Evolutionary conservation across 2,329 filamentous ascomycete genomes (phyloP).

Genomic region (Xylaria sp.): DNA sequence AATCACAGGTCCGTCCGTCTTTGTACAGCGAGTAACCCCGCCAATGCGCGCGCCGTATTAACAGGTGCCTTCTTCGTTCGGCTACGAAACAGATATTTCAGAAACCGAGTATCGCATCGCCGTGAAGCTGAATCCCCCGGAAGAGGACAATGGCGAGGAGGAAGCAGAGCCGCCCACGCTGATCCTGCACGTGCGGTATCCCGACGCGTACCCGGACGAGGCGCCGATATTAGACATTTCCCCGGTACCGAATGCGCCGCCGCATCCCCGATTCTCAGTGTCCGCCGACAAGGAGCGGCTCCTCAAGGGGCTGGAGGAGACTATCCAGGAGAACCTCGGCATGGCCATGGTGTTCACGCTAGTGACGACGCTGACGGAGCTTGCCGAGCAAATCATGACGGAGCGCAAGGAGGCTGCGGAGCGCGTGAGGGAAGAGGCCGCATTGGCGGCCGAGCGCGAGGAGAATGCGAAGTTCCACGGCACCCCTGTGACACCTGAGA

Average conservation of each 20-base stretch:
- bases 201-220: slow-evolving; percentile 89
- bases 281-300: slow-evolving; percentile 81
- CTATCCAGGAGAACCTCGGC: slow-evolving; percentile 90
- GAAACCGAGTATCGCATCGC: slow-evolving; percentile 89
- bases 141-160: slow-evolving; percentile 70
- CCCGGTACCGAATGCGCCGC: slow-evolving; percentile 71
- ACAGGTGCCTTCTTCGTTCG: slow-evolving; percentile 4
- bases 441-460: slow-evolving; percentile 77
- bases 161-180: slow-evolving; percentile 75
- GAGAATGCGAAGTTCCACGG: slow-evolving; percentile 98
- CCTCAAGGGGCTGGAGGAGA: slow-evolving; percentile 75
- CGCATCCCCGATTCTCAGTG: slow-evolving; percentile 80
- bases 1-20: slow-evolving; percentile 81
- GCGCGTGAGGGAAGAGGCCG: slow-evolving; percentile 66
- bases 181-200: slow-evolving; percentile 86
- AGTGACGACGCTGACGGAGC: slow-evolving; percentile 86
- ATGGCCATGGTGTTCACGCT: slow-evolving; percentile 98
- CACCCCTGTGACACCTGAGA: slow-evolving; percentile 85
- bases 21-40: slow-evolving; percentile 23
- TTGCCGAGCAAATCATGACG: slow-evolving; percentile 84
- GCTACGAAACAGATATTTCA: slow-evolving; percentile 75
- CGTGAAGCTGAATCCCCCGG: slow-evolving; percentile 82
- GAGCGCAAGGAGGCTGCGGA: slow-evolving; percentile 75
- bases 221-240: slow-evolving; percentile 83
- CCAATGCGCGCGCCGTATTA: slow-evolving; percentile 28